Base-by-base conservation (phyloP, 2,329 filamentous ascomycete species). In the Alternaria sp. region DNA sequence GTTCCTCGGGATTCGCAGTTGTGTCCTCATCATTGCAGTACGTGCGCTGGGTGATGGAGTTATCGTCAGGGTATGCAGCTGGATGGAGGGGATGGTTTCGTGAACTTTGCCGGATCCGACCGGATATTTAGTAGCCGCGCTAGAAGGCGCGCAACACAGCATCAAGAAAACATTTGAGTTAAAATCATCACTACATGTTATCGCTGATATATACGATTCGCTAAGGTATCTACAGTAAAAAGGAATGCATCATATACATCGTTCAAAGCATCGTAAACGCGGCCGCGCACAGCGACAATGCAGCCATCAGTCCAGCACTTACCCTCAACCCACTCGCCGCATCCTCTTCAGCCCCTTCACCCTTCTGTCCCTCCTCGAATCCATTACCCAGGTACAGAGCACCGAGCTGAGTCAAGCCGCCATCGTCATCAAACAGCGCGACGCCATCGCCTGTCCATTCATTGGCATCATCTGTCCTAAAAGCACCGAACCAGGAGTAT, bases 401-500 rank as follows among this genome's bases (percentile, higher is more conserved):
- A 1, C 77, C 77, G 36, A 78, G 52, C 44, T 74, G 68, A 5
- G 76, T 78, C 54, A 79, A 62, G 1, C 71, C 75, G 0, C 77
- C 77, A 51, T 74, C 69, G 8, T 69, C 66, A 54, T 77, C 70
- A 21, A 79, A 79, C 47, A 79, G 50, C 17, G 76, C 76, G 4
- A 79, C 77, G 3, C 72, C 69, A 57, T 78, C 71, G 1, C 77
- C 77, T 21, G 77, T 78, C 77, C 77, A 79, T 59, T 73, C 71
- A 64, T 79, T 78, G 10, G 77, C 76, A 55, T 78, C 75, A 13
- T 72, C 59, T 1, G 69, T 64, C 36, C 77, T 69, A 47, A 78
- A 79, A 3, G 74, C 76, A 11, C 77, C 77, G 57, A 78, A 79
- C 77, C 77, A 79, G 1, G 75, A 69, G 61, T 77, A 79, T 40